phyloP scores from a whole-genome alignment of 2,329 filamentous ascomycete species.

The Paracorniculantispora psalliotae region DNA sequence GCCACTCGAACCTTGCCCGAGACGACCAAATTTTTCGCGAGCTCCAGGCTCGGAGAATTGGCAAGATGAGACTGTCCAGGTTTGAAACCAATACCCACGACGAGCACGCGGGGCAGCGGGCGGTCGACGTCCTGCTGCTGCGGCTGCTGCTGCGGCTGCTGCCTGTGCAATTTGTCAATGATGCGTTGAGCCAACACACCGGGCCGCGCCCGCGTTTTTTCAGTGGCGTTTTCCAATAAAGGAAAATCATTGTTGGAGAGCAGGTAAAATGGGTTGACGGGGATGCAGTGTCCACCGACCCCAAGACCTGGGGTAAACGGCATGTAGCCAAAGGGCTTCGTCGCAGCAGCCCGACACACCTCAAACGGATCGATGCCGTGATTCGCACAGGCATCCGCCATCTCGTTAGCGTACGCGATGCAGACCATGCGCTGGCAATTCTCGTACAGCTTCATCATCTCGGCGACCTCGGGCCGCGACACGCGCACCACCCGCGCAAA shows the following conservation, averaged over 20 bases:
- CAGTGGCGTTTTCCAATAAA: constrained; percentile 38
- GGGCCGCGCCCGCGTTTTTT: constrained; percentile 40
- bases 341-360: constrained; percentile 43
- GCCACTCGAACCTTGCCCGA: constrained; percentile 35
- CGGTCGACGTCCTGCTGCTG: background rate
- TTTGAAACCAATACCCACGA: constrained; percentile 48
- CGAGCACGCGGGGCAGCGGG: constrained; percentile 30
- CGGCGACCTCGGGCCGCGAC: constrained; percentile 48
- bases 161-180: constrained; percentile 20
- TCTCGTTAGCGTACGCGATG: constrained; percentile 52
- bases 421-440: constrained; percentile 53
- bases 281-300: constrained; percentile 53
- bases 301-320: constrained; percentile 43
- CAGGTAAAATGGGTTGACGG: constrained; percentile 51
- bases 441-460: constrained; percentile 55
- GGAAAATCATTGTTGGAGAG: constrained; percentile 44
- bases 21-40: constrained; percentile 33
- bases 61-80: constrained; percentile 41
- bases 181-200: constrained; percentile 32
- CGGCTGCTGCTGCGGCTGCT: too few species aligned
- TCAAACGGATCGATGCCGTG: constrained; percentile 47
- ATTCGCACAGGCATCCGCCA: constrained; percentile 46
- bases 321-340: constrained; percentile 50
- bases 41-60: constrained; percentile 42
- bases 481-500: constrained; percentile 46